A percentile compares a stretch with the other conserved stretches of the same genome.
phyloP scores from a whole-genome alignment of 2,329 filamentous ascomycete genomes.

The Aspergillus tanneri region DNA sequence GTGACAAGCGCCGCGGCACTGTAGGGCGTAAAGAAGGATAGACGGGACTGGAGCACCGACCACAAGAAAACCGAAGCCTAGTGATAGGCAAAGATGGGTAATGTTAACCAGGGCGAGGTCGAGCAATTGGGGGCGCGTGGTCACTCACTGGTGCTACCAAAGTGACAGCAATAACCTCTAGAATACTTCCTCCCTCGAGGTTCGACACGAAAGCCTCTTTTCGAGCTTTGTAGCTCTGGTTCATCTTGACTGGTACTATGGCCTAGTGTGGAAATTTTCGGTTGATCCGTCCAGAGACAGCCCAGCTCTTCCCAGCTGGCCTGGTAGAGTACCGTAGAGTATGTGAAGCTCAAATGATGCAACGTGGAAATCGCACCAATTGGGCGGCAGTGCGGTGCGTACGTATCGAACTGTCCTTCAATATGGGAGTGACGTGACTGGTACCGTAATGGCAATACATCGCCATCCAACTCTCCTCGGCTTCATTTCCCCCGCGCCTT shows the following conservation, averaged over 20 bases:
- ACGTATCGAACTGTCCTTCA: not conserved
- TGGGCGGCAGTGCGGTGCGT: not conserved
- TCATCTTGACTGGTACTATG: conserved; percentile 26
- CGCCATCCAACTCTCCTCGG: not conserved
- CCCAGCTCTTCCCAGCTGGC: not conserved
- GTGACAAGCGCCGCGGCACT: conserved; percentile 64
- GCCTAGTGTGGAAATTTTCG: too few relatives aligned
- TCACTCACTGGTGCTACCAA: conserved; percentile 74
- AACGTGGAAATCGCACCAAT: not conserved
- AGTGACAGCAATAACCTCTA: conserved; percentile 84
- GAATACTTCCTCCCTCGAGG: conserved; percentile 75
- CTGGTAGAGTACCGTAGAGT: too few relatives aligned
- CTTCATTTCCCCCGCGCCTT: not conserved
- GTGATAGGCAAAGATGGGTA: not conserved
- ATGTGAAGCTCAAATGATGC: too few relatives aligned
- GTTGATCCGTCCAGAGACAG: not conserved
- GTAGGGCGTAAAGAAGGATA: conserved; percentile 79
- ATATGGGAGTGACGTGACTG: not conserved
- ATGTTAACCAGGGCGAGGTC: not conserved
- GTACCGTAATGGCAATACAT: not conserved
- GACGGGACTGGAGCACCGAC: conserved; percentile 81
- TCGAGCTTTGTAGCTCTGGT: conserved; percentile 73
- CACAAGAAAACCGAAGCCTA: conserved; percentile 82
- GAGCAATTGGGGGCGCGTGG: not conserved
- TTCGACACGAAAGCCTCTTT: conserved; percentile 97